Percentiles rank a stretch among this genome's conserved stretches.
phyloP scores from a whole-genome alignment of 768 basidiomycete species.

The Russula abietina region DNA sequence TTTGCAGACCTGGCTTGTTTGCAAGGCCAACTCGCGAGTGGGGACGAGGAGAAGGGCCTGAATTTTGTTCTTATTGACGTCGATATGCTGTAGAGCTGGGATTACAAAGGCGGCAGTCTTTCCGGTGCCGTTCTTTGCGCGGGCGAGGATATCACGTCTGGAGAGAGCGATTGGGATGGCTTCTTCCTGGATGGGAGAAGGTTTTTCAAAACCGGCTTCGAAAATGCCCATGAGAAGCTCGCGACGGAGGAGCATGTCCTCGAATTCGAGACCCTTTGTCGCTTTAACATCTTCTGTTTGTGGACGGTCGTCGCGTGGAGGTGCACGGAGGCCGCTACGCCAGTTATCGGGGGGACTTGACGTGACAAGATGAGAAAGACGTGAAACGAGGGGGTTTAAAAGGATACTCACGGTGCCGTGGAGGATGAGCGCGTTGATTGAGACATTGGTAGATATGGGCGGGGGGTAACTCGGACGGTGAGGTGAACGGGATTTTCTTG shows the following conservation, averaged over 20 bases:
- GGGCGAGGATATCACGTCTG: conserved; percentile 89
- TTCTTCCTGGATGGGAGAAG: conserved; percentile 98
- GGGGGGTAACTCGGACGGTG: background rate
- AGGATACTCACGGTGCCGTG: conserved; percentile 22
- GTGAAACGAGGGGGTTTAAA: background rate
- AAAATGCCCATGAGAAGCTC: conserved; percentile 99
- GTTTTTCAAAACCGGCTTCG: conserved; percentile 94
- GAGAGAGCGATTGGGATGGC: conserved; percentile 93
- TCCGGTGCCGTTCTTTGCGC: conserved; percentile 95
- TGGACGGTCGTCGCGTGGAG: conserved; percentile 87
- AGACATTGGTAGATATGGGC: conserved; percentile 13
- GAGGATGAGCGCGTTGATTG: conserved; percentile 25
- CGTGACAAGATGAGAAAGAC: background rate
- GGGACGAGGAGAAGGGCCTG: conserved; percentile 96
- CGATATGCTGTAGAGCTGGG: conserved; percentile 90
- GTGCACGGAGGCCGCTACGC: conserved; percentile 74
- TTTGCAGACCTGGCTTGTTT: conserved; percentile 99
- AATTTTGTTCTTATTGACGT: conserved; percentile 77
- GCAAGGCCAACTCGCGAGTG: conserved; percentile 96
- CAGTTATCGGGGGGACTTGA: conserved; percentile 39
- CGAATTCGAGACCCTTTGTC: conserved; percentile 92
- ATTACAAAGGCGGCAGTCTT: conserved; percentile 99
- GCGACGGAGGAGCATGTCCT: conserved; percentile 86
- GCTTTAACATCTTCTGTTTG: conserved; percentile 97
- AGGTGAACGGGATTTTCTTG: background rate